These are phyloP conservation scores for Stenocarpella maydis DNA, from an alignment of 2,329 filamentous ascomycete genomes.

Conservation along the genomic window DNA sequence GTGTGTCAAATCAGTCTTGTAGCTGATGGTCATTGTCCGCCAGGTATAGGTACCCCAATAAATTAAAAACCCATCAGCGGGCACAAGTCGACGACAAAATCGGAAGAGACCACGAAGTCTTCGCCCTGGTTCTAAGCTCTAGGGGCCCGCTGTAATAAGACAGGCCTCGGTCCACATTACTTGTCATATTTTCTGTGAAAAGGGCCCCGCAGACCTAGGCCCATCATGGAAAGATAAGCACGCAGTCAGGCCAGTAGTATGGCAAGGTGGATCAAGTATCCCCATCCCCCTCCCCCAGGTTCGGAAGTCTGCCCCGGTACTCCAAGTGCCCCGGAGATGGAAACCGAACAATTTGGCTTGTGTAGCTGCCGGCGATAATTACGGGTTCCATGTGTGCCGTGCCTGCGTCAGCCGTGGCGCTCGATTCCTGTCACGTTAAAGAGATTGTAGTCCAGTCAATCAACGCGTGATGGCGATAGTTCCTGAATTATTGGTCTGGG, in stretches of 20 bases:
- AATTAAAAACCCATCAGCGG: background rate
- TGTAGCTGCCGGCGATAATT: conserved; percentile 5
- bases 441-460: background rate
- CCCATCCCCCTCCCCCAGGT: conserved; percentile 6
- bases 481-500: background rate
- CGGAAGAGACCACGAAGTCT: background rate
- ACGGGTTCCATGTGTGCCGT: background rate
- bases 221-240: background rate
- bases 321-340: conserved; percentile 13
- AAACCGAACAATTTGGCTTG: conserved; percentile 11
- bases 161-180: background rate
- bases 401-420: background rate
- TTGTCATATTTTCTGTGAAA: background rate
- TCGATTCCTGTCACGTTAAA: background rate
- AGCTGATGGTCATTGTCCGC: too few relatives aligned
- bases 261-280: conserved; percentile 12
- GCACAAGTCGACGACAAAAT: background rate
- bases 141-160: background rate
- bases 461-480: conserved; percentile 6
- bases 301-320: conserved; percentile 20
- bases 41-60: too few relatives aligned
- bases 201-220: background rate
- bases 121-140: background rate
- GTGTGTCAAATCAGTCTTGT: too few relatives aligned
- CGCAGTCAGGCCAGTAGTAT: background rate